A percentile compares a stretch with the other conserved stretches of the same genome.
phyloP scores from a whole-genome alignment of 1,284 basidiomycete species.

The Ceratobasidium sp. region DNA sequence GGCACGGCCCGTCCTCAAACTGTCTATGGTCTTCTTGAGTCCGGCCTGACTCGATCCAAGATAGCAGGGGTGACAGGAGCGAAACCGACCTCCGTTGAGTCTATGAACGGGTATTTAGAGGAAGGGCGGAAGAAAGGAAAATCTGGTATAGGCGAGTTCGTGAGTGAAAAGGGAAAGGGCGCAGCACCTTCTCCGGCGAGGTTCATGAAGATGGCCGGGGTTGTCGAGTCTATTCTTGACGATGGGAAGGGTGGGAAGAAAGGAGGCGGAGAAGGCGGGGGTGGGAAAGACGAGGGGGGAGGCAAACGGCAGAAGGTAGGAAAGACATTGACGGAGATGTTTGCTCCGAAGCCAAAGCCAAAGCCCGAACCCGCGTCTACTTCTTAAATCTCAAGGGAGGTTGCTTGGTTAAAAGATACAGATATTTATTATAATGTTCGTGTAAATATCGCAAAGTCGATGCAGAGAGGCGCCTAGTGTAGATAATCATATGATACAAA shows the following conservation, averaged over 20 bases:
- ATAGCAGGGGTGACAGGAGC: slow-evolving; percentile 62
- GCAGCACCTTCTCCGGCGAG: slow-evolving; percentile 62
- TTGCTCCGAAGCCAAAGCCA: slow-evolving; percentile 12
- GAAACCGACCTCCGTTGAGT: slow-evolving; percentile 62
- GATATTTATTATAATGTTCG: too few relatives aligned
- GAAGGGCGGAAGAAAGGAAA: slow-evolving; percentile 58
- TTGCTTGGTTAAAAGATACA: too few relatives aligned
- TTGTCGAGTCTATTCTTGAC: slow-evolving; percentile 41
- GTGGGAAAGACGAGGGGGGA: too few relatives aligned
- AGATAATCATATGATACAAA: too few relatives aligned
- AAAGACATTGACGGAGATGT: slow-evolving; percentile 17
- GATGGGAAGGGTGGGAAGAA: not conserved
- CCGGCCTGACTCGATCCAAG: slow-evolving; percentile 53
- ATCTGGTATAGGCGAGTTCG: slow-evolving; percentile 62
- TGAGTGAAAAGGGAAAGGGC: slow-evolving; percentile 70
- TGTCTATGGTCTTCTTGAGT: slow-evolving; percentile 67
- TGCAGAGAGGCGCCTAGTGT: too few relatives aligned
- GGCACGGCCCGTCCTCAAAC: slow-evolving; percentile 76
- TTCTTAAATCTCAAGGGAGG: too few relatives aligned
- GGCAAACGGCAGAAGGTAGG: slow-evolving; percentile 40
- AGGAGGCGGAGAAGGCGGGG: not conserved
- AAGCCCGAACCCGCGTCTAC: too few relatives aligned
- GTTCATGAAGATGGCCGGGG: slow-evolving; percentile 71
- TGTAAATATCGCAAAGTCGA: too few relatives aligned
- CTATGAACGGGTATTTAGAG: slow-evolving; percentile 68